Percentiles rank a stretch among this genome's conserved stretches.
phyloP scores from a whole-genome alignment of 768 basidiomycete species.

The Termitomyces sp. region DNA sequence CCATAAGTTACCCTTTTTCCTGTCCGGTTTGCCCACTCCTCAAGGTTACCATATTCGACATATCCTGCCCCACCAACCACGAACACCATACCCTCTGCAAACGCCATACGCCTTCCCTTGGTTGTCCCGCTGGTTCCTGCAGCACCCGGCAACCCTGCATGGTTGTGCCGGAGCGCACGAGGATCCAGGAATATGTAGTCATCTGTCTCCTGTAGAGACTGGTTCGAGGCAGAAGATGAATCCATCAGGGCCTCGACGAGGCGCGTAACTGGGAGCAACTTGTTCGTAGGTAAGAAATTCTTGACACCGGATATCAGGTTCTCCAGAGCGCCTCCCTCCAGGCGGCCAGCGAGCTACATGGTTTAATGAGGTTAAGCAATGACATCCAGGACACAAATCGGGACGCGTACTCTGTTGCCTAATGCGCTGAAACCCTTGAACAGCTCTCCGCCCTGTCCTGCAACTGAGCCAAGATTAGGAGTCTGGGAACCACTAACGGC shows the following conservation, averaged over 20 bases:
- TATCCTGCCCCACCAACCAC: conserved; percentile 96
- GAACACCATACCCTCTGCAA: conserved; percentile 87
- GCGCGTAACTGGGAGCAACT: conserved; percentile 89
- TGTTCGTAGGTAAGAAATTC: conserved; percentile 94
- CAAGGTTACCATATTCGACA: conserved; percentile 95
- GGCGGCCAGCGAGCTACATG: conserved; percentile 79
- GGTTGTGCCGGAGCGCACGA: conserved; percentile 62
- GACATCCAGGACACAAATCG: neutral
- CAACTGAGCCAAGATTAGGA: conserved; percentile 57
- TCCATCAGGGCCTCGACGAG: conserved; percentile 98
- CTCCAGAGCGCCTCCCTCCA: conserved; percentile 95
- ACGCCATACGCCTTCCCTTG: conserved; percentile 63
- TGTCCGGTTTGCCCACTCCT: conserved; percentile 85
- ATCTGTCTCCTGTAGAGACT: conserved; percentile 94
- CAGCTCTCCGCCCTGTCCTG: conserved; percentile 78
- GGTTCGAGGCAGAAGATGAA: conserved; percentile 88
- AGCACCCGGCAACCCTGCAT: conserved; percentile 54
- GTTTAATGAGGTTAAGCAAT: neutral
- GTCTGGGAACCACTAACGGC: conserved; percentile 60
- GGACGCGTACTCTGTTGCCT: conserved; percentile 71
- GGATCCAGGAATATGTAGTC: conserved; percentile 96
- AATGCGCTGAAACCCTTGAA: conserved; percentile 93
- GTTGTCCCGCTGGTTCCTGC: conserved; percentile 42
- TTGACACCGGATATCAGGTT: conserved; percentile 97
- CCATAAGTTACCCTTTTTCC: conserved; percentile 92